These are phyloP conservation scores for Eragrostis tef DNA, from an alignment of 202 grass and related monocot genomes.

Conservation along the genomic window DNA sequence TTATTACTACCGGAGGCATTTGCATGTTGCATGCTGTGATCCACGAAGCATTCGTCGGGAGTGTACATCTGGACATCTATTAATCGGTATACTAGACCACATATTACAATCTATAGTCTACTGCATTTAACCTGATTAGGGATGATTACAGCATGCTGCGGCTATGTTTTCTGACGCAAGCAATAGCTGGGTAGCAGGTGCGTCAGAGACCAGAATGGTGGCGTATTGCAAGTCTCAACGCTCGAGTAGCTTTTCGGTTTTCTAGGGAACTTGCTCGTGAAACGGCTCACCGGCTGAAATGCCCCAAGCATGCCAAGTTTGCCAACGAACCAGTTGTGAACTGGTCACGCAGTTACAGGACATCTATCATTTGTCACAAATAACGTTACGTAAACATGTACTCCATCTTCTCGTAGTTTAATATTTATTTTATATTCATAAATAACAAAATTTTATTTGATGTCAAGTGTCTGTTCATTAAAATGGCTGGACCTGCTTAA, in stretches of 20 bases:
- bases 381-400: too few relatives aligned
- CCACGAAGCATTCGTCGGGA: slow-evolving; percentile 20
- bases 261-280: slow-evolving; percentile 5
- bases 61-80: slow-evolving; percentile 51
- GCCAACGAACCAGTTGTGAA: background rate
- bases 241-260: slow-evolving; percentile 38
- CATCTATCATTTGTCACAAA: too few relatives aligned
- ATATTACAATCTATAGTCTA: background rate
- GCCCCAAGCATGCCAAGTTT: background rate
- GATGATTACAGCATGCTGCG: slow-evolving; percentile 37
- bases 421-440: too few relatives aligned
- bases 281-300: slow-evolving; percentile 11
- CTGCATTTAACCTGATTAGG: slow-evolving; percentile 34
- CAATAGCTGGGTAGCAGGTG: slow-evolving; percentile 29
- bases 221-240: slow-evolving; percentile 33
- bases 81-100: slow-evolving; percentile 20
- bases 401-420: too few relatives aligned
- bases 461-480: background rate
- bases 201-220: slow-evolving; percentile 45
- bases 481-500: background rate
- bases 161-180: slow-evolving; percentile 33
- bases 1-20: too few relatives aligned
- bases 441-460: too few relatives aligned
- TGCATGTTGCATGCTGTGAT: slow-evolving; percentile 41
- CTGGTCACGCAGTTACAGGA: background rate